Conservation (phyloP, 805 yeast genomes). For the Komagataella pastoris region DNA sequence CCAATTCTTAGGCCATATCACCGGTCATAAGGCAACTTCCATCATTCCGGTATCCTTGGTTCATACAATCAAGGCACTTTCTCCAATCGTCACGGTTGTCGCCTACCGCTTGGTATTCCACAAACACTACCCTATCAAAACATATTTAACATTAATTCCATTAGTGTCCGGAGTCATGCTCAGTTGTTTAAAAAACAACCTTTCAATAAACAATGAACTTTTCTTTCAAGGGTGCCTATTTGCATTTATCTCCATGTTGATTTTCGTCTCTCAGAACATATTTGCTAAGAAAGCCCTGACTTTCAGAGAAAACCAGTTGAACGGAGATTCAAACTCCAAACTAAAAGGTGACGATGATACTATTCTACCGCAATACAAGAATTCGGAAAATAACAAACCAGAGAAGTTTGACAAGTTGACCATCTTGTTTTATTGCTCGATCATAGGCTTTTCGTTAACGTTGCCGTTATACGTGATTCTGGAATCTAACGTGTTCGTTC, state of each 20-base stretch:
- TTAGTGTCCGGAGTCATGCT: slow-evolving; percentile 77
- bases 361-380: background rate
- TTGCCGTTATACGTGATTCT: slow-evolving; percentile 50
- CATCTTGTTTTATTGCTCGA: slow-evolving; percentile 57
- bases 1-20: slow-evolving; percentile 85
- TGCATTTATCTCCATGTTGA: slow-evolving; percentile 44
- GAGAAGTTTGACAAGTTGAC: slow-evolving; percentile 52
- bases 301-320: slow-evolving; percentile 8
- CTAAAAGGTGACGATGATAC: background rate
- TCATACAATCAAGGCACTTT: slow-evolving; percentile 84
- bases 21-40: slow-evolving; percentile 86
- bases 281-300: slow-evolving; percentile 68
- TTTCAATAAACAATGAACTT: slow-evolving; percentile 11
- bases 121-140: slow-evolving; percentile 41
- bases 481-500: slow-evolving; percentile 23
- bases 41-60: slow-evolving; percentile 89
- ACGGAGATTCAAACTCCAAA: slow-evolving; percentile 2
- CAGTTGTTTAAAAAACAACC: slow-evolving; percentile 40
- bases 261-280: slow-evolving; percentile 68
- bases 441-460: slow-evolving; percentile 54
- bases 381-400: background rate
- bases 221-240: slow-evolving; percentile 28
- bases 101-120: slow-evolving; percentile 56
- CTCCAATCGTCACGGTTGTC: slow-evolving; percentile 79
- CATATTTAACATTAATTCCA: slow-evolving; percentile 73